Evolutionary conservation across 2,329 filamentous ascomycete species (phyloP).

Genomic region (Aspergillus sojae): DNA sequence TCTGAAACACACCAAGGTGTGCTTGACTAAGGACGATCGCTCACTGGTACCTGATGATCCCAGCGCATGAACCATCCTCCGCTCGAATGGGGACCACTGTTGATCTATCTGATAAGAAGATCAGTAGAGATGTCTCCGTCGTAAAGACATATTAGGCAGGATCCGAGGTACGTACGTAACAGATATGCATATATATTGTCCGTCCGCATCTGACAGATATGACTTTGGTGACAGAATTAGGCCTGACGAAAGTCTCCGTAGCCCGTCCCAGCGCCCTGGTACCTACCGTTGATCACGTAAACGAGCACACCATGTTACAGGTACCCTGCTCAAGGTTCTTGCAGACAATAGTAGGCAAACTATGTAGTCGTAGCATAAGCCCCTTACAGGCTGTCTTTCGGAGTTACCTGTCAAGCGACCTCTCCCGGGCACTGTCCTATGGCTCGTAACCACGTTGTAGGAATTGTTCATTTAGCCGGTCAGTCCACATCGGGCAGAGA

Average conservation of each 20-base stretch:
- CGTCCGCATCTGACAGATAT: not conserved
- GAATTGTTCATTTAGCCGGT: not conserved
- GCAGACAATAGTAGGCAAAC: slow-evolving; percentile 1
- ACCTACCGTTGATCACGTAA: not conserved
- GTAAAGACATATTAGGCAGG: not conserved
- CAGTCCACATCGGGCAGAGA: not conserved
- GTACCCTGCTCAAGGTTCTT: not conserved
- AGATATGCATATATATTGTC: not conserved
- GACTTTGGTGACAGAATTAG: not conserved
- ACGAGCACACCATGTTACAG: not conserved
- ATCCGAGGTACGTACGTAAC: not conserved
- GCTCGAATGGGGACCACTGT: not conserved
- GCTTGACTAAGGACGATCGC: not conserved
- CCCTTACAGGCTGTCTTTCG: not conserved
- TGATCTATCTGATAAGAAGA: slow-evolving; percentile 1
- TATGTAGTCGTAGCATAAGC: not conserved
- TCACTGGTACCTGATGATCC: slow-evolving; percentile 1
- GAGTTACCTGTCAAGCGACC: not conserved
- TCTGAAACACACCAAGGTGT: not conserved
- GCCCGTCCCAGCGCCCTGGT: not conserved
- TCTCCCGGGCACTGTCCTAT: not conserved
- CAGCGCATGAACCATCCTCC: slow-evolving; percentile 1
- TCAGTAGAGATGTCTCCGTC: not conserved
- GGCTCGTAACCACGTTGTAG: not conserved
- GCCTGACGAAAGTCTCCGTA: not conserved